These are phyloP conservation scores for Porphyrellus sp. DNA, from an alignment of 1,284 basidiomycete species.

Conservation along the genomic window DNA sequence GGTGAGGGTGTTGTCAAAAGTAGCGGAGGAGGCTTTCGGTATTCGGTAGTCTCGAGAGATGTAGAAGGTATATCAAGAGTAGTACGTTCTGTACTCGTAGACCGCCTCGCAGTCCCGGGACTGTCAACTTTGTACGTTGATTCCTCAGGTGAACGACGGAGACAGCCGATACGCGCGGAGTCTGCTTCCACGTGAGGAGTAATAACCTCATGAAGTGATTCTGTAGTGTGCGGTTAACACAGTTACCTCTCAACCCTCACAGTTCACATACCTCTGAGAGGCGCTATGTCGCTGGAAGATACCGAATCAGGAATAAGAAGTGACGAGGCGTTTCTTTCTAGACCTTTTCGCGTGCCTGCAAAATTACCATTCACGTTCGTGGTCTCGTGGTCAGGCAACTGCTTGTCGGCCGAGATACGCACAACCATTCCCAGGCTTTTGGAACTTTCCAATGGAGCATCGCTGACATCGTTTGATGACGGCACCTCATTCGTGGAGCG, in stretches of 20 bases:
- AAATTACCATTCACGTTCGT: constrained; percentile 18
- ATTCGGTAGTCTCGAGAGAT: constrained; percentile 7
- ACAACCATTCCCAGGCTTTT: constrained; percentile 19
- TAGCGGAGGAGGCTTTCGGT: constrained; percentile 7
- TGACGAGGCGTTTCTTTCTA: constrained; percentile 8
- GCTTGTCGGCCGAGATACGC: constrained; percentile 14
- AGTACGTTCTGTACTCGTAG: constrained; percentile 10
- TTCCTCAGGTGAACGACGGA: constrained; percentile 5
- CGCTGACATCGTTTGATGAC: constrained; percentile 9
- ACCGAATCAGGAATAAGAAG: constrained; percentile 5
- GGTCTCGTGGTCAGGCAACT: constrained; percentile 23
- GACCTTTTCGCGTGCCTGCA: constrained; percentile 4
- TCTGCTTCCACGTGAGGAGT: constrained; percentile 15
- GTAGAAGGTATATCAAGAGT: constrained; percentile 9
- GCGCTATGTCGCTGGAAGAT: constrained; percentile 7
- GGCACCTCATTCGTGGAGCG: constrained; percentile 12
- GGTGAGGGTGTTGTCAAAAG: constrained; percentile 14
- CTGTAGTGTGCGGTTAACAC: constrained; percentile 20
- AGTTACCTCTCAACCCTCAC: not conserved
- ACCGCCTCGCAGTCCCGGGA: constrained; percentile 1
- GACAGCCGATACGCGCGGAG: constrained; percentile 2
- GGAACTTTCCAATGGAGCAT: constrained; percentile 21
- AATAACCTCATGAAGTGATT: constrained; percentile 9
- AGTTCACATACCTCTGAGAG: constrained; percentile 18
- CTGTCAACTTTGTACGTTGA: constrained; percentile 6